phyloP scores from a whole-genome alignment of 495 filamentous ascomycete genomes.

The Neurospora tetrasperma region DNA sequence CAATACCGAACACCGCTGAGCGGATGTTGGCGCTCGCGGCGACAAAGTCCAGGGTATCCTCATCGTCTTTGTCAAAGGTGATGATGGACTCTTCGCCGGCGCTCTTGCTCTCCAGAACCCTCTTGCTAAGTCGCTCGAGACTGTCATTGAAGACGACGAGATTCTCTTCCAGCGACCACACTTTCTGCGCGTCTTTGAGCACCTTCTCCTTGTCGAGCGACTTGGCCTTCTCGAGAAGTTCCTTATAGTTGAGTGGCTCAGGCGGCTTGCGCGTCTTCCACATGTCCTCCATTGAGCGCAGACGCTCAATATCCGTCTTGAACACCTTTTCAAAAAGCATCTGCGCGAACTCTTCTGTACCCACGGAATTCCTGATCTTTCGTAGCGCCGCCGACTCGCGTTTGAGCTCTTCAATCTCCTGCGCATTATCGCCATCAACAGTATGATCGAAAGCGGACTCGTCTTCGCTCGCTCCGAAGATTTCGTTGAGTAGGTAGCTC shows the following conservation, averaged over 20 bases:
- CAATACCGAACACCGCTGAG: slow-evolving; percentile 76
- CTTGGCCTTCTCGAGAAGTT: slow-evolving; percentile 34
- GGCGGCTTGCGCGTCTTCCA: slow-evolving; percentile 80
- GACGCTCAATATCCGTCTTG: slow-evolving; percentile 68
- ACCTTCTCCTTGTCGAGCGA: slow-evolving; percentile 42
- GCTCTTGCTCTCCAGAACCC: slow-evolving; percentile 51
- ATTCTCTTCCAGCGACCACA: slow-evolving; percentile 78
- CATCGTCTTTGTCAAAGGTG: slow-evolving; percentile 93
- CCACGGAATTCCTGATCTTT: slow-evolving; percentile 73
- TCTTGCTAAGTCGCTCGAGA: slow-evolving; percentile 61
- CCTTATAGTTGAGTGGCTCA: slow-evolving; percentile 54
- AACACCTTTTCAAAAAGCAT: slow-evolving; percentile 93
- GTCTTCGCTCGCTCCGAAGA: slow-evolving; percentile 88
- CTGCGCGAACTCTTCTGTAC: slow-evolving; percentile 63
- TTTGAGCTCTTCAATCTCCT: slow-evolving; percentile 78
- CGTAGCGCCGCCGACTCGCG: slow-evolving; percentile 75
- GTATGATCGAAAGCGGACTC: slow-evolving; percentile 65
- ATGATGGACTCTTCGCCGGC: slow-evolving; percentile 50
- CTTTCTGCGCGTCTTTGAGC: slow-evolving; percentile 55
- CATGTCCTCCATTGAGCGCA: slow-evolving; percentile 90
- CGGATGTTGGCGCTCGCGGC: slow-evolving; percentile 81
- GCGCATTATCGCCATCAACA: slow-evolving; percentile 72
- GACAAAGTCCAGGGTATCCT: slow-evolving; percentile 92
- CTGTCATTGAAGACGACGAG: slow-evolving; percentile 81
- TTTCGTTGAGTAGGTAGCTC: slow-evolving; percentile 87